phyloP scores from a whole-genome alignment of 495 filamentous ascomycete genomes.

The Talaromyces trachyspermus region DNA sequence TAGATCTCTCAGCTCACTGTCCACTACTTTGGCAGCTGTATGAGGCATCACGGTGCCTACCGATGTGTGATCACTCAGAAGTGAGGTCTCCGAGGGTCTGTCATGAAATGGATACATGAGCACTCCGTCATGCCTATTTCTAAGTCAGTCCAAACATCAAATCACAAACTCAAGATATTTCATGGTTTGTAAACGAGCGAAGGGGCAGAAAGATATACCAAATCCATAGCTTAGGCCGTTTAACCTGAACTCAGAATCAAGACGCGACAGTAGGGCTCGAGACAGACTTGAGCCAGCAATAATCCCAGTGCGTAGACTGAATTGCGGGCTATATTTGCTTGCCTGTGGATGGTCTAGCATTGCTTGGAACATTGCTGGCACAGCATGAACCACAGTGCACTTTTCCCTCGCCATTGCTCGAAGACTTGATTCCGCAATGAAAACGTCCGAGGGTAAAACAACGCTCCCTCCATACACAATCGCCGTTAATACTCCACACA shows the following conservation, averaged over 20 bases:
- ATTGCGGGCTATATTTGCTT: background rate
- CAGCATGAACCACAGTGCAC: conserved; percentile 69
- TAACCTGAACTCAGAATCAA: conserved; percentile 50
- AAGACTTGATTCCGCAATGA: conserved; percentile 37
- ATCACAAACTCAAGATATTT: too few species aligned
- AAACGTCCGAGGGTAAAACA: conserved; percentile 40
- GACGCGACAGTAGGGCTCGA: conserved; percentile 57
- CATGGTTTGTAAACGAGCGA: too few species aligned
- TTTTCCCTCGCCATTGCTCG: conserved; percentile 22
- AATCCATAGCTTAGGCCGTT: background rate
- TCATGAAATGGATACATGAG: conserved; percentile 48
- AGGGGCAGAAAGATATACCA: too few species aligned
- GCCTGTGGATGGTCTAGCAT: conserved; percentile 10
- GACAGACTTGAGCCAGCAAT: conserved; percentile 71
- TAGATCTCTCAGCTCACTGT: conserved; percentile 42
- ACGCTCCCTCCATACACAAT: background rate
- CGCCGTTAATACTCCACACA: background rate
- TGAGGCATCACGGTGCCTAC: conserved; percentile 72
- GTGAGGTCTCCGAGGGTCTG: conserved; percentile 59
- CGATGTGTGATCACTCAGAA: conserved; percentile 52
- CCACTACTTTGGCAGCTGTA: conserved; percentile 63
- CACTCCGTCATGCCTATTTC: background rate
- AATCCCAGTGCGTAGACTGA: conserved; percentile 51
- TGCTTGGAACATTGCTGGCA: conserved; percentile 73
- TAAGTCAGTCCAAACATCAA: too few species aligned